Evolutionary conservation across 768 basidiomycete species (phyloP).

Genomic region (Amanita inopinata): DNA sequence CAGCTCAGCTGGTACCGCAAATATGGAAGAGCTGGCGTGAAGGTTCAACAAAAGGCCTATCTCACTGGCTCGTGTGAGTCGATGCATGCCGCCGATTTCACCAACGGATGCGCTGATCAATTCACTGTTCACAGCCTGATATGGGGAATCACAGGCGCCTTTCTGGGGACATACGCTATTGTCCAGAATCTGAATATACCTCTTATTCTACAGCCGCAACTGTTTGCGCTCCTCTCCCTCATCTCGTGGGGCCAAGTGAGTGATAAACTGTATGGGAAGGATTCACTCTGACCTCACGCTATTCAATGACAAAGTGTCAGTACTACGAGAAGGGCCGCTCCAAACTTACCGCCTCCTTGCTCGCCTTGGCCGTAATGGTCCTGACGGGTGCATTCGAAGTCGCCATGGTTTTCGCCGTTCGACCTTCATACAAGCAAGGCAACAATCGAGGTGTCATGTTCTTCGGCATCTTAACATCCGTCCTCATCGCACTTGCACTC

Average conservation of each 20-base stretch:
- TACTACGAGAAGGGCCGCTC: slow-evolving; percentile 49
- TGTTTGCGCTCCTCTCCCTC: slow-evolving; percentile 51
- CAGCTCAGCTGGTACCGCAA: slow-evolving; percentile 58
- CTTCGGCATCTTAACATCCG: slow-evolving; percentile 53
- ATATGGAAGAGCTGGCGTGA: slow-evolving; percentile 62
- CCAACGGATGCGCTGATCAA: neutral
- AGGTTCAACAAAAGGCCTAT: slow-evolving; percentile 63
- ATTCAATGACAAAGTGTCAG: slow-evolving; percentile 40
- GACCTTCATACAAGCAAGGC: slow-evolving; percentile 27
- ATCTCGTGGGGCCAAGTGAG: slow-evolving; percentile 60
- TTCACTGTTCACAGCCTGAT: slow-evolving; percentile 30
- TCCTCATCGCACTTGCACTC: slow-evolving; percentile 42
- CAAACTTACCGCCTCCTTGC: slow-evolving; percentile 19
- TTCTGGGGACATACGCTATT: slow-evolving; percentile 62
- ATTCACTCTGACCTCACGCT: neutral
- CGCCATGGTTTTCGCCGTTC: slow-evolving; percentile 48
- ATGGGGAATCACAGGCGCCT: slow-evolving; percentile 51
- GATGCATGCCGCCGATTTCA: neutral
- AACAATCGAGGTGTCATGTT: slow-evolving; percentile 30
- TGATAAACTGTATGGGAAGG: neutral
- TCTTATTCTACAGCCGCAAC: slow-evolving; percentile 56
- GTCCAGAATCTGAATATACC: slow-evolving; percentile 62
- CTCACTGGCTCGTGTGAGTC: slow-evolving; percentile 53
- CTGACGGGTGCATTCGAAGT: slow-evolving; percentile 49
- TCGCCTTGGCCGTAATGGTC: slow-evolving; percentile 29